phyloP scores from a whole-genome alignment of 129 eudicot genomes.

The Helianthus annuus region HanXRQr2.0-SUNRISE NC_035435.2:43757924-43758423 shows the following conservation, averaged over 20 bases:
- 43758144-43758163: not conserved
- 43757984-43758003: too few relatives aligned
- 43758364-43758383: slow-evolving; percentile 8
- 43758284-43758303: slow-evolving; percentile 17
- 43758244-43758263: slow-evolving; percentile 4
- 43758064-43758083: too few relatives aligned
- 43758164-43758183: slow-evolving; percentile 24
- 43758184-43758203: slow-evolving; percentile 12
- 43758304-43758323: slow-evolving; percentile 1
- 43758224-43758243: not conserved
- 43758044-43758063: too few relatives aligned
- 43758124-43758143: too few relatives aligned
- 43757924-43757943: too few relatives aligned
- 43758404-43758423: not conserved
- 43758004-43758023: too few relatives aligned
- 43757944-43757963: not conserved
- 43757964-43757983: too few relatives aligned
- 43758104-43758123: too few relatives aligned
- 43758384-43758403: not conserved
- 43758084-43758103: too few relatives aligned
- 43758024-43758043: too few relatives aligned
- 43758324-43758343: not conserved
- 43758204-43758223: slow-evolving; percentile 6
- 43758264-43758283: slow-evolving; percentile 7
- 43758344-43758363: slow-evolving; percentile 6